Base-by-base conservation (phyloP, 352 stramenopile species). In the Pythium brachiatum region DNA sequence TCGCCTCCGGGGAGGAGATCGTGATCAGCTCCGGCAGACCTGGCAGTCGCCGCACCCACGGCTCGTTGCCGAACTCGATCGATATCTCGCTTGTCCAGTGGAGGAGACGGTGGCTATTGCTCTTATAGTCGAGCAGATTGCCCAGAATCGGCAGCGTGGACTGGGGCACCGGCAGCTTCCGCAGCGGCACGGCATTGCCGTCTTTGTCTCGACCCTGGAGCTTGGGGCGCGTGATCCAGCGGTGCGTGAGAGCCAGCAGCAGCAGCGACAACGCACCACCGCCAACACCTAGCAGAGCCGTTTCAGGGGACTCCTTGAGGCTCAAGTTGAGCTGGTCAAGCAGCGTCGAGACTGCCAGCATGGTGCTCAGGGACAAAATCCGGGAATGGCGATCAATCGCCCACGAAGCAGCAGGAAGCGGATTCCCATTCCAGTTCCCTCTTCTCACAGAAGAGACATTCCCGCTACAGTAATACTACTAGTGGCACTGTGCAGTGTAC, bases 21-120 rank as follows among this genome's bases (percentile, higher is more conserved):
- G 77, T 43, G 59, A 77, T 46, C 3, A 60, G 26, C 15, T 57
- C 53, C 0, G 66, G 54, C 15, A 43, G 34, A 0, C 72, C 72
- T 0, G 58, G 38, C 11, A 62, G 47, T 25, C 50, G 29, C 21
- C 73, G 32, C 13, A 51, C 12, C 63, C 68, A 77, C 5, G 64
- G 44, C 50, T 66, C 56, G 27, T 43, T 54, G 26, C 66, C 47
- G 32, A 60, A 26, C 13, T 23, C 7, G 18, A 57, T 12, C 7
- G 36, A 38, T 2, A 43, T 18, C 15, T 57, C 57, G 4, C 32
- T 7, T 4, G 56, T 53, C 57, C 57, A 62, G n/a, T 62, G 27
- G 43, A 47, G 32, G 9, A 41, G 20, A 8, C 12, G n/a, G 0
- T 43, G 12, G 13, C 29, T 31, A 26, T 48, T 31, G 20, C 29